These are phyloP conservation scores for Pythium scleroteichum DNA, from an alignment of 352 stramenopile species.

Conservation along the genomic window DNA sequence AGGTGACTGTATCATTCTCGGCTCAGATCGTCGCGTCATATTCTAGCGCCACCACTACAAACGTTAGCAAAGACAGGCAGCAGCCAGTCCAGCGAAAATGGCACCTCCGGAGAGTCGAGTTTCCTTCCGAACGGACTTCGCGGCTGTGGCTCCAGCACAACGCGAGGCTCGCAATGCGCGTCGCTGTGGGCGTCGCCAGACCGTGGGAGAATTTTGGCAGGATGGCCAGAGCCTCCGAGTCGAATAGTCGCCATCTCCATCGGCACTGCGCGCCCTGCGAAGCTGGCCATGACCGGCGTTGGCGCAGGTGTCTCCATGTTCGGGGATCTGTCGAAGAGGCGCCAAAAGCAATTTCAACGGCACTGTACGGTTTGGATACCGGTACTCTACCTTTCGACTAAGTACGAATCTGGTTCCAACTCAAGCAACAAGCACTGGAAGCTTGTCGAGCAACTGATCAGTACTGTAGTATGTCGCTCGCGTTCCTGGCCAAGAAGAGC, in stretches of 20 bases:
- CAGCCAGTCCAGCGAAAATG: background rate
- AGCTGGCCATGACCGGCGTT: conserved; percentile 1
- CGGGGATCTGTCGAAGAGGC: background rate
- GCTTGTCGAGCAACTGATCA: too few relatives aligned
- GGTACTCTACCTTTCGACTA: too few relatives aligned
- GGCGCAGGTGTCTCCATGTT: conserved; percentile 14
- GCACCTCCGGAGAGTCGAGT: conserved; percentile 39
- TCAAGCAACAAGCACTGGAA: too few relatives aligned
- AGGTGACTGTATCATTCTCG: conserved; percentile 4
- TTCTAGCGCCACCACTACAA: conserved; percentile 5
- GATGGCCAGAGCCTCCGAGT: conserved; percentile 47
- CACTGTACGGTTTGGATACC: conserved; percentile 1
- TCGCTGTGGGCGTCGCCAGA: background rate
- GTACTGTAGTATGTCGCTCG: conserved; percentile 79
- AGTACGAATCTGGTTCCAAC: too few relatives aligned
- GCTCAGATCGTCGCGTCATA: background rate
- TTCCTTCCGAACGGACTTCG: conserved; percentile 47
- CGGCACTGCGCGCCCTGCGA: conserved; percentile 39
- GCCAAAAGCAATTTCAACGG: too few relatives aligned
- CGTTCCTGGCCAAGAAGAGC: conserved; percentile 97
- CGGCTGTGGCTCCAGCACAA: conserved; percentile 39
- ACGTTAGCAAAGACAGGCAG: too few relatives aligned
- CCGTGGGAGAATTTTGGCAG: conserved; percentile 29
- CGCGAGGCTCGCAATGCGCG: conserved; percentile 21
- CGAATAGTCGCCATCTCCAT: conserved; percentile 51